These are phyloP conservation scores for Cytospora piceicola DNA, from an alignment of 2,329 filamentous ascomycete species.

Conservation along the genomic window DNA sequence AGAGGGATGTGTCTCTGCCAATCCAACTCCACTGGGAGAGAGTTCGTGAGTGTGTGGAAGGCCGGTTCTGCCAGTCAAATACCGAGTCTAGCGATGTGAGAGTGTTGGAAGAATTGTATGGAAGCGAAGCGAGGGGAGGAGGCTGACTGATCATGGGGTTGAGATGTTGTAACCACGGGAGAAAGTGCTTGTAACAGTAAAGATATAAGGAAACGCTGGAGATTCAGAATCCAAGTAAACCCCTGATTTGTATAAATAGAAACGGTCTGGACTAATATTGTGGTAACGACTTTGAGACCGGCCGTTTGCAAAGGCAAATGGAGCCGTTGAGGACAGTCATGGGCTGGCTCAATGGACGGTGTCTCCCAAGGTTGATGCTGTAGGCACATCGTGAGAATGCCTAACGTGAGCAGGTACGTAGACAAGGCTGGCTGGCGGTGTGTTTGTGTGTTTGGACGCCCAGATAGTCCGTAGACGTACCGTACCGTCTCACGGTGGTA, in stretches of 20 bases:
- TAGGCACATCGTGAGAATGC: neutral
- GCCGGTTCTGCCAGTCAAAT: neutral
- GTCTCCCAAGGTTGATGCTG: neutral
- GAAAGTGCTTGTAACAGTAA: neutral
- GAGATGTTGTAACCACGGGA: constrained; percentile 6
- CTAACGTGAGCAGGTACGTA: neutral
- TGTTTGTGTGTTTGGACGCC: constrained; percentile 19
- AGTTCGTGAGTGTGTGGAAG: neutral
- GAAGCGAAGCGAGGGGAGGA: constrained; percentile 3
- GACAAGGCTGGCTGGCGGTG: constrained; percentile 6
- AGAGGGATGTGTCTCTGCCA: constrained; percentile 14
- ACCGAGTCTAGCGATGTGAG: neutral
- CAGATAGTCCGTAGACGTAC: neutral
- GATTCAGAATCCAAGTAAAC: neutral
- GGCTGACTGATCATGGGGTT: constrained; percentile 11
- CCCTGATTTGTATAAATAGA: constrained; percentile 7
- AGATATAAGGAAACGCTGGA: constrained; percentile 9
- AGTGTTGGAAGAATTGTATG: neutral
- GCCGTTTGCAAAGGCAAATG: neutral
- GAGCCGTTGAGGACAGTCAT: neutral
- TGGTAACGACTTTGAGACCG: neutral
- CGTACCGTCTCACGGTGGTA: constrained; percentile 18
- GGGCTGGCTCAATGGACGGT: neutral
- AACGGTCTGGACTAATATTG: neutral
- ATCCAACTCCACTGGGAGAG: constrained; percentile 5